Base-by-base conservation (phyloP, 495 filamentous ascomycete genomes). In the Trichocladium uniseriatum region DNA sequence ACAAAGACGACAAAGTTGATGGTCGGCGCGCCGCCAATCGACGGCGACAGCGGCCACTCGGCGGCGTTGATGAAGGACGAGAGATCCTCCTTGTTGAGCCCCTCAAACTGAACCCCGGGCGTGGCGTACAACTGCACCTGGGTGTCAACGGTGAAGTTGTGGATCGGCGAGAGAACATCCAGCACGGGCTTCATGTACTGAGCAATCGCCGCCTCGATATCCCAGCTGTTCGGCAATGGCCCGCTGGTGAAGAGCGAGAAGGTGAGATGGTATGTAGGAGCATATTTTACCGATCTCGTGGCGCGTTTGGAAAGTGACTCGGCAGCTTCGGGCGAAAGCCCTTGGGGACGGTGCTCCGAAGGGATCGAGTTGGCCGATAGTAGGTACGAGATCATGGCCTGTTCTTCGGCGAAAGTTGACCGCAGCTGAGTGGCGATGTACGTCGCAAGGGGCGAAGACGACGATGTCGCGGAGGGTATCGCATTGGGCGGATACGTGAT, bases 31-130 rank as follows among this genome's bases (percentile, higher is more conserved):
- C 74, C 81, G 29, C 91, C 94, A 56, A 97, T 95, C 60, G 89
- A 95, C 14, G 92, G 92, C 56, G 83, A 90, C 21, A 98, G 69
- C 0, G 92, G 92, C 92, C 92, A 98, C 69, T 98, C 94, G 6
- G 92, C 92, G 27, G 89, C 89, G 58, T 98, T 98, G 67, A 97
- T 88, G 61, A 98, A 98, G 27, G 84, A 87, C 39, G 86, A 87
- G 6, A 98, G 75, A 59, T 95, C 89, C 59, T 95, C 85, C 60
- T 87, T 89, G 55, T 79, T 82, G 11, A 97, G 63, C 2, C 85
- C 78, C 78, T 73, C 63, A 38, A 70, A 74, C 27, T 74, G 69
- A 14, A 89, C 80, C 22, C 90, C 89, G 0, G 86, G 89, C 0
- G 75, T 72, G 2, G 92, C 92, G 63, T 95, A 95, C 1, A 95